A percentile compares a stretch with the other conserved stretches of the same genome.
Conservation (phyloP, 2,329 filamentous ascomycete genomes). For the Neocucurbitaria cava region DNA sequence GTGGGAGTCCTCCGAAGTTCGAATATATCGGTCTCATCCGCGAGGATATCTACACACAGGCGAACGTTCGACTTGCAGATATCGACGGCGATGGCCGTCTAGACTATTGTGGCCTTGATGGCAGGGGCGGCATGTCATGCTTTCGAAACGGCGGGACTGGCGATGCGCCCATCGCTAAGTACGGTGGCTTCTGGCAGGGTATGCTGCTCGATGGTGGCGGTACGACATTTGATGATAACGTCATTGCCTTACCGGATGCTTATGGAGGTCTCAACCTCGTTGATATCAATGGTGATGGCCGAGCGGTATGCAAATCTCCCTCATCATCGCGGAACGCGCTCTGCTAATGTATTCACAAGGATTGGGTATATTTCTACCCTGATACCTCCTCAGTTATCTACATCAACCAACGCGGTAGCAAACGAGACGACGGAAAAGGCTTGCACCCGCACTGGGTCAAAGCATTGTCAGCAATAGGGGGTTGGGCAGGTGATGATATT, state of each 20-base stretch:
- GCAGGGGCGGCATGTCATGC: too few species aligned
- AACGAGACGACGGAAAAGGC: conserved; percentile 9
- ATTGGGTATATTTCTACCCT: conserved; percentile 24
- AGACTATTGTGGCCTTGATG: conserved; percentile 19
- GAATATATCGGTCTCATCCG: conserved; percentile 24
- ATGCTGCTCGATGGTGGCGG: too few species aligned
- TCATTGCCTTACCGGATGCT: too few species aligned
- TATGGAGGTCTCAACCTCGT: conserved; percentile 14
- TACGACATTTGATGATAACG: too few species aligned
- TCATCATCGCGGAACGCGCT: too few species aligned
- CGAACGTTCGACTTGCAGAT: conserved; percentile 40
- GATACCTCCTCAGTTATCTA: conserved; percentile 14
- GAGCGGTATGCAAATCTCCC: too few species aligned
- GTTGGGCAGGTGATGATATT: too few species aligned
- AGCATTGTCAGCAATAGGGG: too few species aligned
- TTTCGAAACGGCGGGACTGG: too few species aligned
- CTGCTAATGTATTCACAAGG: too few species aligned
- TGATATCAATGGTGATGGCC: conserved; percentile 35
- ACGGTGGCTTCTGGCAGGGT: too few species aligned
- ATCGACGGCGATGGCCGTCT: conserved; percentile 45
- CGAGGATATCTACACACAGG: conserved; percentile 3
- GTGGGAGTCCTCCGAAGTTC: conserved; percentile 31
- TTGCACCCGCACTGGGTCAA: conserved; percentile 15
- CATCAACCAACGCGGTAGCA: conserved; percentile 23
- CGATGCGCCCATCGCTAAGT: too few species aligned